A percentile compares a stretch with the other conserved stretches of the same genome.
These are phyloP conservation scores for Pyrenochaeta sp. DNA, from an alignment of 2,329 filamentous ascomycete genomes.

Conservation along the genomic window DNA sequence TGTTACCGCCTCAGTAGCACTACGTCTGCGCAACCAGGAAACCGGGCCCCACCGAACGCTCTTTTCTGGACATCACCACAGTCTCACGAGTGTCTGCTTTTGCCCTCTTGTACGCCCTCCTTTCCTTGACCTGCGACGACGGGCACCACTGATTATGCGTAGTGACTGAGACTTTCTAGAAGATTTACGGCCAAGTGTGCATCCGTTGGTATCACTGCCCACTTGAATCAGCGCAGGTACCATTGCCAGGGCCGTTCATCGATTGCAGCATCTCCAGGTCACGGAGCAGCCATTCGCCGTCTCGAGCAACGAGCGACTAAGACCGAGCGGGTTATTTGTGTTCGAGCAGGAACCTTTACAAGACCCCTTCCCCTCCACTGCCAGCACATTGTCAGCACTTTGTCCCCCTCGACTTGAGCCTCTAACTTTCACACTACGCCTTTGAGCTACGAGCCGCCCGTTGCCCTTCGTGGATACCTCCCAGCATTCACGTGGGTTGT, in stretches of 20 bases:
- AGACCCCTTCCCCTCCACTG: constrained; percentile 38
- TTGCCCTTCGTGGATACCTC: constrained; percentile 61
- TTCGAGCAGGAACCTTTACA: constrained; percentile 40
- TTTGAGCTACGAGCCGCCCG: constrained; percentile 37
- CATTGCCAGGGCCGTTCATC: constrained; percentile 39
- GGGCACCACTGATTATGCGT: constrained; percentile 49
- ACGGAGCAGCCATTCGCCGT: constrained; percentile 39
- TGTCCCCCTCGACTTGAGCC: constrained; percentile 43
- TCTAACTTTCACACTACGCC: constrained; percentile 38
- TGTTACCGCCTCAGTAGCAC: constrained; percentile 53
- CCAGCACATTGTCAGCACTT: constrained; percentile 44
- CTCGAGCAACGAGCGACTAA: constrained; percentile 40
- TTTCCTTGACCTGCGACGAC: constrained; percentile 45
- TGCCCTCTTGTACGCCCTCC: constrained; percentile 51
- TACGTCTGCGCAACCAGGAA: constrained; percentile 59
- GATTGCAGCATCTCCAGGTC: constrained; percentile 33
- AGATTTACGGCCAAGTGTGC: constrained; percentile 55
- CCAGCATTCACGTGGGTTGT: constrained; percentile 57
- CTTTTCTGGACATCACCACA: constrained; percentile 43
- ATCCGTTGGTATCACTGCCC: constrained; percentile 52
- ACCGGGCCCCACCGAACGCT: constrained; percentile 52
- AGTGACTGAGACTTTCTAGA: constrained; percentile 54
- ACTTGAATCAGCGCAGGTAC: constrained; percentile 49
- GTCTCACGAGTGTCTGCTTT: constrained; percentile 50
- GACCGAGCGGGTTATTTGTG: constrained; percentile 38